Percentiles rank a stretch among this genome's conserved stretches.
These are phyloP conservation scores for Encephalitozoon romaleae DNA, from an alignment of 371 early-diverging fungal species.

Conservation along the genomic window DNA sequence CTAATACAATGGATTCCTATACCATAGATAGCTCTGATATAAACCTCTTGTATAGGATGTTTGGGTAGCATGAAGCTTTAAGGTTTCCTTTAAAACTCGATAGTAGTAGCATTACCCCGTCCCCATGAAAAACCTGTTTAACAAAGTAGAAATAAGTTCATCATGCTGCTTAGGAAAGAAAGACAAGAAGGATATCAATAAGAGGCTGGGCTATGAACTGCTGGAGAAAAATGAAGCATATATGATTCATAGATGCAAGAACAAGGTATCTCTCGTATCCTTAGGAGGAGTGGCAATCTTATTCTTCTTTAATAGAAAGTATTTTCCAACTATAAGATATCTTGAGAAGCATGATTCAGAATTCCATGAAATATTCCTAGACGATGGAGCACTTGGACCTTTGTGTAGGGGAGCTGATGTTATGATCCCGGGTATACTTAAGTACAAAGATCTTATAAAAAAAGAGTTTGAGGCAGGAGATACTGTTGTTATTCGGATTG, in stretches of 20 bases:
- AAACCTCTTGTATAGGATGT: not conserved
- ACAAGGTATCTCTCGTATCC: slow-evolving; percentile 25
- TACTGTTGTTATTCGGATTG: slow-evolving; percentile 27
- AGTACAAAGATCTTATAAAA: slow-evolving; percentile 31
- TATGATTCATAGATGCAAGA: slow-evolving; percentile 25
- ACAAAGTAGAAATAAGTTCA: slow-evolving; percentile 18
- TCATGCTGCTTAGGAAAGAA: slow-evolving; percentile 36
- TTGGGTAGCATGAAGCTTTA: not conserved
- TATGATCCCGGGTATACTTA: slow-evolving; percentile 58
- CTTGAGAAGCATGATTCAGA: not conserved
- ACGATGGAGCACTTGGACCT: slow-evolving; percentile 57
- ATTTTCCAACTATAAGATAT: slow-evolving; percentile 37
- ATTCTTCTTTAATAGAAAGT: slow-evolving; percentile 34
- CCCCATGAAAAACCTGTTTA: slow-evolving; percentile 21
- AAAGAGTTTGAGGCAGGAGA: slow-evolving; percentile 28
- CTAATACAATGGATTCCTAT: not conserved
- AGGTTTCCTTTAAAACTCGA: not conserved
- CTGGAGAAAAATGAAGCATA: slow-evolving; percentile 40
- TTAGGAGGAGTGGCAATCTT: slow-evolving; percentile 6
- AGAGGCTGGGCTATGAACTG: not conserved
- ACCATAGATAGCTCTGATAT: not conserved
- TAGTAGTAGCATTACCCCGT: not conserved
- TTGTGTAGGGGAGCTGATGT: slow-evolving; percentile 59
- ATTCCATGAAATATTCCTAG: slow-evolving; percentile 38
- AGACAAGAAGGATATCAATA: slow-evolving; percentile 47